A percentile compares a stretch with the other conserved stretches of the same genome.
phyloP scores from a whole-genome alignment of 2,329 filamentous ascomycete genomes.

The Pseudomassariella vexata region DNA sequence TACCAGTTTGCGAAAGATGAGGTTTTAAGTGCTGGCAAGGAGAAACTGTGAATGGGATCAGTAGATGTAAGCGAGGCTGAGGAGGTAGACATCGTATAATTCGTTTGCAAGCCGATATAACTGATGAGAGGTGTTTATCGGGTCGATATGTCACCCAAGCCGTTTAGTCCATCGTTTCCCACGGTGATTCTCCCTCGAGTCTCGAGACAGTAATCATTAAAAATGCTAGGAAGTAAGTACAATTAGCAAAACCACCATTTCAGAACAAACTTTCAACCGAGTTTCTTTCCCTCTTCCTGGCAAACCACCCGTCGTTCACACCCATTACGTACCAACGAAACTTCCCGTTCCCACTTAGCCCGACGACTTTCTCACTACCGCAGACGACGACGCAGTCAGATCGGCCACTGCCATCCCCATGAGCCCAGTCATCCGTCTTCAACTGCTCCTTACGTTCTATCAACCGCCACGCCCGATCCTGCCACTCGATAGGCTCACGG shows the following conservation, averaged over 20 bases:
- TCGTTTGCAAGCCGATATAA: too few relatives aligned
- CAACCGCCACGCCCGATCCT: constrained; percentile 57
- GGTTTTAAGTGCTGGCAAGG: constrained; percentile 42
- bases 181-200: too few relatives aligned
- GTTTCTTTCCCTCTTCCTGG: not conserved
- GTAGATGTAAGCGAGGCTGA: constrained; percentile 3
- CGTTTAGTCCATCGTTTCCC: too few relatives aligned
- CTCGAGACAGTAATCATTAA: too few relatives aligned
- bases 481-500: constrained; percentile 55
- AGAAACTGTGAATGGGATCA: constrained; percentile 40
- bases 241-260: too few relatives aligned
- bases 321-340: constrained; percentile 40
- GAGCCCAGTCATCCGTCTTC: constrained; percentile 50
- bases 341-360: constrained; percentile 42
- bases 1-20: constrained; percentile 74
- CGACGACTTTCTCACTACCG: constrained; percentile 28
- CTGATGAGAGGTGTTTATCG: too few relatives aligned
- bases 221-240: too few relatives aligned
- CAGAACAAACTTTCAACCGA: too few relatives aligned
- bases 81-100: not conserved
- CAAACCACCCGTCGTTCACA: constrained; percentile 18
- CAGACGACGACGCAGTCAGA: constrained; percentile 21
- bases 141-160: too few relatives aligned
- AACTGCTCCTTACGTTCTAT: constrained; percentile 52
- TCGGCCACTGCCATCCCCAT: constrained; percentile 33